Base-by-base conservation (phyloP, 192 early-diverging fungal genomes). In the Backusella morwellensis region DNA sequence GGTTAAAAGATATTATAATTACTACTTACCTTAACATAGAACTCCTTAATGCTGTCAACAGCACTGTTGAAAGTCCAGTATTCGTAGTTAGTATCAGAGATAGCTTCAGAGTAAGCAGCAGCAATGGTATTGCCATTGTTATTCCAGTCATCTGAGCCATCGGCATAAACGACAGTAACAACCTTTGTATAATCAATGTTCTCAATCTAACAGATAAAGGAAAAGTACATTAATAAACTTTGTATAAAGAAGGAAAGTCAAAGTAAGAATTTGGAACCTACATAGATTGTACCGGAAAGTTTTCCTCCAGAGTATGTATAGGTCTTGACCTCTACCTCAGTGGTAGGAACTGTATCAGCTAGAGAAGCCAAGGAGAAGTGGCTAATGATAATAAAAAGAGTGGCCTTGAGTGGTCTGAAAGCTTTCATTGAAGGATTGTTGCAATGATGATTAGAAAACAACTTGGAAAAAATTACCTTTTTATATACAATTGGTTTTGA, bases 61-160 rank as follows among this genome's bases (percentile, higher is more conserved):
- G 70, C 67, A 47, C 72, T 69, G 34, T 19, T 68, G 63, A 78
- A 78, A 19, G 44, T 68, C 77, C 77, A 78, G 42, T 78, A 78
- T 63, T 78, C 77, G 35, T 78, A 78, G 42, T 63, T 78, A n/a
- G 77, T 78, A 6, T 44, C 72, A 35, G 77, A 78, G 41, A 78
- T 78, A 8, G 26, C 14, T 67, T 73, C 34, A 35, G 72, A 74
- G 34, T 54, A 78, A 9, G 54, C 54, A 12, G 54, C 54, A 59
- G 54, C 54, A 23, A 59, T 59, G 4, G 26, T 26, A 19, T 29
- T 69, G 12, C 26, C 32, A n/a, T 29, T 54, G 4, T 50, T 47
- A 54, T 35, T 38, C 75, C 75, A 76, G 6, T 47, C 34, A 23
- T 76, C 68, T 52, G 41, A 68, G 40, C 38, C 19, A 38, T 76